Base-by-base conservation (phyloP, 306 rosid genomes). In the Prunus kanzakura region DNA sequence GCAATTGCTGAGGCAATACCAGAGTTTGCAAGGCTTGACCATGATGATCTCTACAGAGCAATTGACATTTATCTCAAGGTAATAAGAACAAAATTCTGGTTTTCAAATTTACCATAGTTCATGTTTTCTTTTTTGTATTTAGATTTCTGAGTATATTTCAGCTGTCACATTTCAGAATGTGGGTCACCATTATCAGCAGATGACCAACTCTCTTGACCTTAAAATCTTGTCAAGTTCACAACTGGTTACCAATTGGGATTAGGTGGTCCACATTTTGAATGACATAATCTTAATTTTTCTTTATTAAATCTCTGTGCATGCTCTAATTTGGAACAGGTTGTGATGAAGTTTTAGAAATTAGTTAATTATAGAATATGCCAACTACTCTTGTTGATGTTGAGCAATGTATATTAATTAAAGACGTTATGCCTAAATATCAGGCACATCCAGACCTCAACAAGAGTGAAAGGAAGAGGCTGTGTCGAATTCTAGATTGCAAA, bases 21-120 rank as follows among this genome's bases (percentile, higher is more conserved):
- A 29, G 97, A 87, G 63, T 95, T 95, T 77, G 91, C 97, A n/a
- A 89, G 99, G 81, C 84, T 82, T 75, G 97, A 95, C 65, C 99
- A 95, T 84, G 99, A 95, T 85, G 97, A 95, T 68, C 90, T 95
- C 84, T 95, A 95, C 92, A 82, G 85, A 75, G 99, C 97, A 29
- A 95, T 91, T 84, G 97, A 95, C 88, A 87, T 85, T 74, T 95
- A 88, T 82, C 96, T 95, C 25, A 95, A 91, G 99, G 99, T 95
- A 86, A 84, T 8, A 38, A 61, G 2, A n/a, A 68, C 23, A 23
- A 54, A 15, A 41, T 35, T 46, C 64, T 78, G 62, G 29, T 68
- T 38, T 83, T 79, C 64, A 51, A 27, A 58, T 57, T 86, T 67
- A 72, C 78, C 72, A 19, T 67, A 51, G 46, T 72, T 60, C 78